Conservation (phyloP, 768 basidiomycete species). For the Amanita muscaria region DNA sequence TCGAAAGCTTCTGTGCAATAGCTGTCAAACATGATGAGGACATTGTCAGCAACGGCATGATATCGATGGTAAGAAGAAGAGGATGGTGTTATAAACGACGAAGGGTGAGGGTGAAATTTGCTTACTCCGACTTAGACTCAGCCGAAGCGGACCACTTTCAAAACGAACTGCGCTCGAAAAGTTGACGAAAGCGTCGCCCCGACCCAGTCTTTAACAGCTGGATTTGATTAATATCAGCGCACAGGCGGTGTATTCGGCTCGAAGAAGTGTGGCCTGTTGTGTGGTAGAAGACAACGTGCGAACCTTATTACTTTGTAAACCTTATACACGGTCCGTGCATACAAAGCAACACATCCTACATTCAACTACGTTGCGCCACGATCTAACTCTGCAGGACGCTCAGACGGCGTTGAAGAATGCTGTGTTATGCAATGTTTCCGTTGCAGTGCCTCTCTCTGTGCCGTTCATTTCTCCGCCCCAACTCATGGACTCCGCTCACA, state of each 20-base stretch:
- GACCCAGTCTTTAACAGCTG: not conserved
- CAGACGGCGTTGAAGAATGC: not conserved
- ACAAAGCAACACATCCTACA: not conserved
- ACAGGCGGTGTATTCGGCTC: conserved; percentile 5
- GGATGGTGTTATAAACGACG: conserved; percentile 4
- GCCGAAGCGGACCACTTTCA: conserved; percentile 13
- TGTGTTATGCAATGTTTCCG: conserved; percentile 3
- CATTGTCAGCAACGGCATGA: conserved; percentile 9
- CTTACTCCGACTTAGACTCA: conserved; percentile 41
- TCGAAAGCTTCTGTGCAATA: not conserved
- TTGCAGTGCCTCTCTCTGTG: not conserved
- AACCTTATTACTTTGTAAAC: conserved; percentile 14
- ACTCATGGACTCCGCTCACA: conserved; percentile 8
- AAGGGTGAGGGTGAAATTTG: conserved; percentile 26
- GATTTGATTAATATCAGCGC: conserved; percentile 1
- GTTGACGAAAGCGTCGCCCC: conserved; percentile 1
- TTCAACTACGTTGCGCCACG: not conserved
- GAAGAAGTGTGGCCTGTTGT: conserved; percentile 6
- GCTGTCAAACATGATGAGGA: not conserved
- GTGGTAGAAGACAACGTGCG: conserved; percentile 16
- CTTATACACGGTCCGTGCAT: not conserved
- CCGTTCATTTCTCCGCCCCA: conserved; percentile 4
- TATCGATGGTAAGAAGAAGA: conserved; percentile 8
- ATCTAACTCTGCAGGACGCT: not conserved
- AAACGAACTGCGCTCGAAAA: conserved; percentile 6